Base-by-base conservation (phyloP, 345 rosid genomes). In the rapeseed (Brassica napus) region DNA sequence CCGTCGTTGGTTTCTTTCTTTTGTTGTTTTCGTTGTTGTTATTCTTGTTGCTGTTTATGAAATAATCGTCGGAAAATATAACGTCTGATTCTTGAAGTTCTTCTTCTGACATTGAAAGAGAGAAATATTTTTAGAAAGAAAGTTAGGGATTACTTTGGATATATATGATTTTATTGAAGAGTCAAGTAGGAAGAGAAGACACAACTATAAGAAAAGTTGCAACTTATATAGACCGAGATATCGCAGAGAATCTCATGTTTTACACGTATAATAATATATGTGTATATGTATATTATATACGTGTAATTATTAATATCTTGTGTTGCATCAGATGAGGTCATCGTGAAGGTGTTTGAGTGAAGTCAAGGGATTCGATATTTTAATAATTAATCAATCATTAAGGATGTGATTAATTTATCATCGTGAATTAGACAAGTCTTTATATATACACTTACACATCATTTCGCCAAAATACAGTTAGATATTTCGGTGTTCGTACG, bases 21-120 rank as follows among this genome's bases (percentile, higher is more conserved):
- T 37, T 69, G 30, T 42, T 11, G 15, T 49, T 62, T 44, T 74
- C 77, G 31, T 10, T 42, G 26, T 44, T 76, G 59, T 4, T 65
- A 52, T 3, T 39, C 23, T 8, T 26, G 37, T 35, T 35, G 71
- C 37, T 30, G 5, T 3, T 39, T 26, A 18, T 59, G 74, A 47
- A 60, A 58, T 49, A 31, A 30, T 69, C 72, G 57, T 84, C 90
- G 26, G 87, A 68, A 77, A 87, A 87, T 3, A 72, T 75, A 0
- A 87, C 65, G 3, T 89, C 89, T 37, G 93, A 87, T 82, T 89
- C 91, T 37, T 87, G 84, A 58, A 87, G 82, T 63, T 87, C 93
- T n/a, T n/a, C n/a, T 26, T 87, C 89, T 11, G 83, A 89, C 91
- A 86, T 86, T 23, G 60, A 31, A 30, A 4, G 71, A 74, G 5